Evolutionary conservation across 257 asterid genomes (phyloP).

Genomic region (Nicotiana benthamiana): DNA sequence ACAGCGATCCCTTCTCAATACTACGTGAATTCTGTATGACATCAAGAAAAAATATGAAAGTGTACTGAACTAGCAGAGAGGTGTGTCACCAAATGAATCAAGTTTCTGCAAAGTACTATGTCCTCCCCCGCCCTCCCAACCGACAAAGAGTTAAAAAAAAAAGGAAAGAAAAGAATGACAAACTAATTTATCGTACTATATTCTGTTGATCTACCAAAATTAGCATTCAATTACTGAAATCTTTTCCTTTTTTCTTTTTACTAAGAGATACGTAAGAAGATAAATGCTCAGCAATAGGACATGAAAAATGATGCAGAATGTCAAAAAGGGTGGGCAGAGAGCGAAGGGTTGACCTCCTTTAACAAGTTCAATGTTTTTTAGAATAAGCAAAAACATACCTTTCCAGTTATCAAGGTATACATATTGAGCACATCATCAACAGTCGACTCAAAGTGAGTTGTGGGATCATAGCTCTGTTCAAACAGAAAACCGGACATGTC

Average conservation of each 20-base stretch:
- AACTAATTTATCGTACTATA: not conserved
- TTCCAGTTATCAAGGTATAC: conserved; percentile 43
- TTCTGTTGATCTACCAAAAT: not conserved
- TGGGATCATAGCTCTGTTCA: conserved; percentile 42
- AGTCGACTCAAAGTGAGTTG: conserved; percentile 48
- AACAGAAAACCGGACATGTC: not conserved
- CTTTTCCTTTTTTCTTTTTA: not conserved
- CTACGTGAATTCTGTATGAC: not conserved
- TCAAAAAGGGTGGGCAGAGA: not conserved
- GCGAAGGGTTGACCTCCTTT: not conserved
- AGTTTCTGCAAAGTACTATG: not conserved
- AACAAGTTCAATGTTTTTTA: not conserved
- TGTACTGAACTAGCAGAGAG: not conserved
- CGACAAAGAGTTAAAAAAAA: too few species aligned
- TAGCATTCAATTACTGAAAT: not conserved
- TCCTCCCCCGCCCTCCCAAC: not conserved
- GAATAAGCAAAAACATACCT: conserved; percentile 22
- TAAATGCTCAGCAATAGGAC: not conserved
- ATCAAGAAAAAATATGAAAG: not conserved
- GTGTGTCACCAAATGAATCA: not conserved
- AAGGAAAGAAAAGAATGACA: not conserved
- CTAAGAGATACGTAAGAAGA: not conserved
- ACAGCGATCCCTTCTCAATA: not conserved
- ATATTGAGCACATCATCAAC: conserved; percentile 40
- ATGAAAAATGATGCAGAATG: not conserved